Evolutionary conservation across 495 filamentous ascomycete species (phyloP).

Genomic region (Hypoxylon subgilvum): DNA sequence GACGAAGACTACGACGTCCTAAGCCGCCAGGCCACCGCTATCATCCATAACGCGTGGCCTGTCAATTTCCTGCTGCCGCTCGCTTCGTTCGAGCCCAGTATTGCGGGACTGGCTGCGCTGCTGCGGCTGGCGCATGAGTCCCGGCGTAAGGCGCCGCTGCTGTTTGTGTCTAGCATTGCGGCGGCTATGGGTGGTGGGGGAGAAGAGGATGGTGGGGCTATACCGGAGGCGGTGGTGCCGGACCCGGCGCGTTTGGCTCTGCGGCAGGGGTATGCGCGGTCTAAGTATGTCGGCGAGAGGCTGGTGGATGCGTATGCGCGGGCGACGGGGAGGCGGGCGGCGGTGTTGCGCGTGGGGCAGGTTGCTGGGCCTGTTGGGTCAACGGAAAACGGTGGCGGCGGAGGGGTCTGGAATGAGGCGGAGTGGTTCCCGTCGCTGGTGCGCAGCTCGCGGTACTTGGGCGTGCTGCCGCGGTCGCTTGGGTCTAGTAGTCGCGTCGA

Average conservation of each 20-base stretch:
- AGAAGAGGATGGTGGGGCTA: no score
- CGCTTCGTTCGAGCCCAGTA: slow-evolving; percentile 39
- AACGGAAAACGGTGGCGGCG: no score
- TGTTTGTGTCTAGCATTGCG: slow-evolving; percentile 39
- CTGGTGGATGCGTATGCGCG: slow-evolving; percentile 28
- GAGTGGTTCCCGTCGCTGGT: slow-evolving; percentile 41
- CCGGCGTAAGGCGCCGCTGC: slow-evolving; percentile 10
- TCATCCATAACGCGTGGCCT: slow-evolving; percentile 49
- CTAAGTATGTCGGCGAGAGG: slow-evolving; percentile 36
- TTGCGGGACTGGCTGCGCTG: slow-evolving; percentile 35
- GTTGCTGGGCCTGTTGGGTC: slow-evolving; percentile 31
- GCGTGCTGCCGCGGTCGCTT: slow-evolving; percentile 23
- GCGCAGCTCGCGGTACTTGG: slow-evolving; percentile 26
- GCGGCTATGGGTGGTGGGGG: slow-evolving; percentile 25
- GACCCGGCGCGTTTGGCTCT: slow-evolving; percentile 13
- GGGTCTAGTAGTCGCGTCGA: slow-evolving; percentile 31
- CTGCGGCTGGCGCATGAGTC: slow-evolving; percentile 34
- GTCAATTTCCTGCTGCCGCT: slow-evolving; percentile 47
- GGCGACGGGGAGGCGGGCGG: slow-evolving; percentile 12
- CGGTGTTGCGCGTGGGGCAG: slow-evolving; percentile 39
- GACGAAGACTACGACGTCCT: slow-evolving; percentile 26
- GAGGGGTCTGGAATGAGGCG: slow-evolving; percentile 32
- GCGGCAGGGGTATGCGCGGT: slow-evolving; percentile 33
- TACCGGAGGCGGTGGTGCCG: slow-evolving; percentile 29
- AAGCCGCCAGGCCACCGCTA: slow-evolving; percentile 12